These are phyloP conservation scores for Aspergillus awamori DNA, from an alignment of 2,329 filamentous ascomycete species.

Conservation along the genomic window DNA sequence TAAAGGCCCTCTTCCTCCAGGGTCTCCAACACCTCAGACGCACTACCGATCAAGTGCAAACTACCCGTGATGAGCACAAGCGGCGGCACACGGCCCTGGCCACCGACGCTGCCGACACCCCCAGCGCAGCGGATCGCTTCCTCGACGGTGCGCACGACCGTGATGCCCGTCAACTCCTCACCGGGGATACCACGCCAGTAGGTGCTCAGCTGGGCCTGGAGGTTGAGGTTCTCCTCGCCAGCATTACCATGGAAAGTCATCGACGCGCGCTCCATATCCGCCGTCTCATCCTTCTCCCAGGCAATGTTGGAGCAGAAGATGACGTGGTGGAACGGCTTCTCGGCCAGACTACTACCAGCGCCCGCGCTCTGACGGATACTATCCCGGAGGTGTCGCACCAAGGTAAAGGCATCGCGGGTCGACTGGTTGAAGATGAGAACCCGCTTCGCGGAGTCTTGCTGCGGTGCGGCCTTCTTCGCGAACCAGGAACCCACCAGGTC, in stretches of 20 bases:
- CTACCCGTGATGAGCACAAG: constrained; percentile 1
- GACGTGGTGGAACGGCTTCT: background rate
- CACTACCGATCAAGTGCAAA: constrained; percentile 3
- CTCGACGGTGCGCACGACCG: background rate
- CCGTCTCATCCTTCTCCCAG: background rate
- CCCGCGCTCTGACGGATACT: background rate
- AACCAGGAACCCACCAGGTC: background rate
- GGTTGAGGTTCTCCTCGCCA: background rate
- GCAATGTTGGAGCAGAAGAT: constrained; percentile 1
- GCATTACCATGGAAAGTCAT: background rate
- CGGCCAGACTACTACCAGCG: too few species aligned
- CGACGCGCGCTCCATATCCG: background rate
- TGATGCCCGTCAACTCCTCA: background rate
- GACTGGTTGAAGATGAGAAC: constrained; percentile 1
- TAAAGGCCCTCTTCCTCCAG: background rate
- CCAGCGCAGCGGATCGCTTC: background rate
- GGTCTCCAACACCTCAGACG: constrained; percentile 1
- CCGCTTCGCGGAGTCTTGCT: background rate
- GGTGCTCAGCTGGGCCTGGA: background rate
- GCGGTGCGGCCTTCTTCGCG: background rate
- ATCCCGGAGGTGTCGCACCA: background rate
- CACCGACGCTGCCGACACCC: background rate
- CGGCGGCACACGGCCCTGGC: background rate
- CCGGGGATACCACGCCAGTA: background rate
- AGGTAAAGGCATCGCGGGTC: background rate